Conservation (phyloP, 257 asterid genomes). For the Solanum lycopersicoides region DNA sequence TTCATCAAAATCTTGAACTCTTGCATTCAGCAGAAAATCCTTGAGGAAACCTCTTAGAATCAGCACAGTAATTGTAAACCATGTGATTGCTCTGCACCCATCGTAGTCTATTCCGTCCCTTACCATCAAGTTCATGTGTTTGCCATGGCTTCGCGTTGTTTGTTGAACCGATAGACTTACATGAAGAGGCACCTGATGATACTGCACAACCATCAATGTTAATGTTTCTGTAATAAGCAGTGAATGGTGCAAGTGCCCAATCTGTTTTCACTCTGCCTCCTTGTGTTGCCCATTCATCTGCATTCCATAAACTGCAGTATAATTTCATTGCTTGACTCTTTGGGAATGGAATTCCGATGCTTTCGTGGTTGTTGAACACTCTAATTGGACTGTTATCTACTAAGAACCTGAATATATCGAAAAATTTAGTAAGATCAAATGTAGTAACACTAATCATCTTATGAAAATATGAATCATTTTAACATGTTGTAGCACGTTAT, state of each 20-base stretch:
- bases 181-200: not conserved
- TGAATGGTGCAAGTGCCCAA: not conserved
- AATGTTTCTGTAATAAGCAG: conserved; percentile 1
- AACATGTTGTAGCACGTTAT: not conserved
- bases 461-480: not conserved
- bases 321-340: not conserved
- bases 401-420: not conserved
- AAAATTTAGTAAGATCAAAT: not conserved
- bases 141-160: not conserved
- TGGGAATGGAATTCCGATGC: not conserved
- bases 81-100: conserved; percentile 8
- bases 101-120: conserved; percentile 7
- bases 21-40: conserved; percentile 6
- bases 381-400: not conserved
- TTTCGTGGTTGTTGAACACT: not conserved
- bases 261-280: conserved; percentile 4
- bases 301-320: conserved; percentile 1
- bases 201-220: not conserved
- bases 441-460: too few relatives aligned
- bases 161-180: not conserved
- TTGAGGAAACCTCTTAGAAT: conserved; percentile 8
- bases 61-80: conserved; percentile 15
- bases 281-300: not conserved
- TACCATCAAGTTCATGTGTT: conserved; percentile 11
- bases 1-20: not conserved